Evolutionary conservation across 179 eudicot species (phyloP).

Genomic region (Nepenthes alata): DNA sequence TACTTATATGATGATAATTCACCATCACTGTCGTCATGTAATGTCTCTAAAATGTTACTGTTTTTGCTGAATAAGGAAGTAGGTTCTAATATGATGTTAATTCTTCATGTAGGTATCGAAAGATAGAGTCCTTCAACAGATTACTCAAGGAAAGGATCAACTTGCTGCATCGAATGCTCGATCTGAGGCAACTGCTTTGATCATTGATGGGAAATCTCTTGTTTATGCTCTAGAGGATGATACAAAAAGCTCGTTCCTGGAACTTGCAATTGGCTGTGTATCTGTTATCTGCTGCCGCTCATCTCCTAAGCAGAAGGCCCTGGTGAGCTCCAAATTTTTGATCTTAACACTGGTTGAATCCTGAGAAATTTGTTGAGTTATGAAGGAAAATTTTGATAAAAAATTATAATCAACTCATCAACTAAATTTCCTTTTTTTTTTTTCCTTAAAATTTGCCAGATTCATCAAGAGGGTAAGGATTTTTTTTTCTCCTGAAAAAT

Average conservation of each 20-base stretch:
- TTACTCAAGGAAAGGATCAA: constrained; percentile 43
- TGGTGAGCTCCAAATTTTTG: constrained; percentile 30
- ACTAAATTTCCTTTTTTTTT: background rate
- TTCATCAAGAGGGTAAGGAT: too few relatives aligned
- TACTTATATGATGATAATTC: background rate
- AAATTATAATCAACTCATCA: too few relatives aligned
- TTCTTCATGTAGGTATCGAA: constrained; percentile 45
- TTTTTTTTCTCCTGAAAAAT: background rate
- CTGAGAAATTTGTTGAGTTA: background rate
- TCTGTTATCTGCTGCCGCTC: constrained; percentile 93
- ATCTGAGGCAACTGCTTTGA: constrained; percentile 66
- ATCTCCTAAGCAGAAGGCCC: constrained; percentile 87
- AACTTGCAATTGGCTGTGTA: constrained; percentile 72
- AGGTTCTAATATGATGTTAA: background rate
- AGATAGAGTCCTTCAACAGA: constrained; percentile 51
- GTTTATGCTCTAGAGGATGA: constrained; percentile 67
- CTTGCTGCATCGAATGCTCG: constrained; percentile 29
- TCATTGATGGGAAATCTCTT: constrained; percentile 87
- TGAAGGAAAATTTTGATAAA: too few relatives aligned
- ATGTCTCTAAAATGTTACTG: too few relatives aligned
- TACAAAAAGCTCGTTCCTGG: constrained; percentile 47
- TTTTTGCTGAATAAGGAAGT: too few relatives aligned
- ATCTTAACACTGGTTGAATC: too few relatives aligned
- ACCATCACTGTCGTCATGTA: background rate
- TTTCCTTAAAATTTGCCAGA: background rate